phyloP scores from a whole-genome alignment of 2,329 filamentous ascomycete species.

The Thielaviopsis populi region DNA sequence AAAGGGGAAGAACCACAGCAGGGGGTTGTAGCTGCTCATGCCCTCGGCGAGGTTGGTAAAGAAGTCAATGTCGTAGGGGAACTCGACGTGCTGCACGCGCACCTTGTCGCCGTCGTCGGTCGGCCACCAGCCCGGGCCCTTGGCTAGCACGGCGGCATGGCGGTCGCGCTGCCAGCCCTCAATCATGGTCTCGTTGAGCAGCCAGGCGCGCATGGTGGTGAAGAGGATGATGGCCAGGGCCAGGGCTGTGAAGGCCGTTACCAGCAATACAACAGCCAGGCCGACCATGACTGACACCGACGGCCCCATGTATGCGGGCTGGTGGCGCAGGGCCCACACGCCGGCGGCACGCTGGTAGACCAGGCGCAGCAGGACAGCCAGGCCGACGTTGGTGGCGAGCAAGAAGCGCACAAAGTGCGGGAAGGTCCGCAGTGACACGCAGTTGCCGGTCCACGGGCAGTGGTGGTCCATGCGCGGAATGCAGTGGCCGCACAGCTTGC shows the following conservation, averaged over 20 bases:
- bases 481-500: conserved; percentile 58
- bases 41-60: conserved; percentile 59
- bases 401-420: conserved; percentile 74
- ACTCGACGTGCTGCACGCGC: conserved; percentile 51
- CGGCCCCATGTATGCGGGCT: conserved; percentile 64
- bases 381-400: conserved; percentile 48
- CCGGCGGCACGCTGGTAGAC: conserved; percentile 42
- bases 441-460: conserved; percentile 74
- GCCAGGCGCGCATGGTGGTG: conserved; percentile 45
- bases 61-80: conserved; percentile 67
- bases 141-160: conserved; percentile 41
- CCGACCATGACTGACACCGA: conserved; percentile 41
- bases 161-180: conserved; percentile 61
- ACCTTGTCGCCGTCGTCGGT: conserved; percentile 28
- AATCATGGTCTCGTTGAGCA: conserved; percentile 63
- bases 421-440: conserved; percentile 67
- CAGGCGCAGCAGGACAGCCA: conserved; percentile 46
- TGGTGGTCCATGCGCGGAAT: conserved; percentile 76
- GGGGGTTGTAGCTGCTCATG: conserved; percentile 53
- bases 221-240: conserved; percentile 49
- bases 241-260: conserved; percentile 44
- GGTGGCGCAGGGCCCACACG: conserved; percentile 49
- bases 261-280: conserved; percentile 44
- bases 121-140: conserved; percentile 30
- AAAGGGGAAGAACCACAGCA: conserved; percentile 58